Evolutionary conservation across 2,329 filamentous ascomycete genomes (phyloP), one percentile per base, ranked within the genome.

Genomic region (Penicillium thymicola): DNA sequence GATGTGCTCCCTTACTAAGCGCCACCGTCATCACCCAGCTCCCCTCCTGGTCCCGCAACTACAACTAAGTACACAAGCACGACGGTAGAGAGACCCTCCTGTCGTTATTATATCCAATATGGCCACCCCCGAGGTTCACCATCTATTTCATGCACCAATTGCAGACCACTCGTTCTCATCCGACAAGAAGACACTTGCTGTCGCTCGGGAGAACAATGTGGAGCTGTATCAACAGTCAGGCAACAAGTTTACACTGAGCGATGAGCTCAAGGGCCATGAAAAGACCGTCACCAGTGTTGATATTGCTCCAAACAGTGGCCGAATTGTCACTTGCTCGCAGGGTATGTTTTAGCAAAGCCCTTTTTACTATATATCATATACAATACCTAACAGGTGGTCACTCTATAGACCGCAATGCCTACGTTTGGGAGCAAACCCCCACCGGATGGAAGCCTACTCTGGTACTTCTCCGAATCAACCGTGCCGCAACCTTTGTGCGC

Each of bases 1-100:
- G 65, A 63, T 25, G 14, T 6, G 42, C 57, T 64, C 62, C 42
- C 49, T 68, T 65, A 66, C 53, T 57, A 9, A 34, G 23, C 50
- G n/a, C 13, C 37, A 5, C 45, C 65, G 62, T 67, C 66, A 67
- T 68, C 55, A 54, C 38, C 44, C 52, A 46, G 48, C 53, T 43
- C 53, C 48, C 49, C 53, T 51, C 40, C 46, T 43, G 28, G 48
- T 54, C 51, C 55, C 58, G 49, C 57, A 45, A 58, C 36, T 51
- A 50, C 47, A 41, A 51, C 40, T 41, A 43, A 63, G 44, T 44
- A 47, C 47, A 52, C 40, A 55, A 54, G 44, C 55, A 25, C 85
- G 89, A 83, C 94, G 97, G 94, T 97, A 88, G 94, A 97, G 94
- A 96, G 91, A 85, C 90, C 81, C 90, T 95, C 91, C 90, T 94